These are phyloP conservation scores for Oenanthe javanica DNA, from an alignment of 140 eudicot genomes.

Conservation along the genomic window DNA sequence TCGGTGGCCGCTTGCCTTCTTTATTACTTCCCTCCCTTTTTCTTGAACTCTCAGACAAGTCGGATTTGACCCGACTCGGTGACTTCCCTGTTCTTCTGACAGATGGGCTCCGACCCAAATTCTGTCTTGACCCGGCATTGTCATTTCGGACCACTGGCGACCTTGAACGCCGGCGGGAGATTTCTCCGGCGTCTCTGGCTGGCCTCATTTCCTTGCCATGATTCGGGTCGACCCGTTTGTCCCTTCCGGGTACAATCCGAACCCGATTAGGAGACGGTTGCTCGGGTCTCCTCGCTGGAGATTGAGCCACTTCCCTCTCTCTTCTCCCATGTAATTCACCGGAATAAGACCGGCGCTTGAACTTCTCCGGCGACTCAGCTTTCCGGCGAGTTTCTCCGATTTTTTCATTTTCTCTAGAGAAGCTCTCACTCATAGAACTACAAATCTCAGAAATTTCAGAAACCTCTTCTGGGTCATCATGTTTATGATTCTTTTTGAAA, in stretches of 20 bases:
- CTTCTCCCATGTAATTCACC: slow-evolving; percentile 21
- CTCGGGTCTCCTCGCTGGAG: slow-evolving; percentile 40
- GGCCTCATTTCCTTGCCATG: slow-evolving; percentile 18
- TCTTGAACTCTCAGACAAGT: slow-evolving; percentile 30
- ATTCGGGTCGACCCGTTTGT: slow-evolving; percentile 20
- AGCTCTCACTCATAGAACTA: slow-evolving; percentile 42
- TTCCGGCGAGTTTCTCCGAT: slow-evolving; percentile 21
- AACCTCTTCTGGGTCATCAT: slow-evolving; percentile 14
- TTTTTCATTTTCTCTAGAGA: slow-evolving; percentile 24
- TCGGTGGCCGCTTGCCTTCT: slow-evolving; percentile 23
- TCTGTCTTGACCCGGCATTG: slow-evolving; percentile 18
- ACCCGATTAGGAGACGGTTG: slow-evolving; percentile 44
- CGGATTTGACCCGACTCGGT: slow-evolving; percentile 57
- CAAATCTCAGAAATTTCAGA: slow-evolving; percentile 52
- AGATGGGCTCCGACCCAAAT: slow-evolving; percentile 42
- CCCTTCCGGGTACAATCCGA: slow-evolving; percentile 22
- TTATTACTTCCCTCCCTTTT: slow-evolving; percentile 25
- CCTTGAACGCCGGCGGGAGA: slow-evolving; percentile 50
- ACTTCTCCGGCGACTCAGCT: slow-evolving; percentile 35
- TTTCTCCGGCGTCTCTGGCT: slow-evolving; percentile 24
- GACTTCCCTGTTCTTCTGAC: slow-evolving; percentile 54
- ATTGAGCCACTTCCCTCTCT: slow-evolving; percentile 25
- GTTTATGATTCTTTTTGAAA: slow-evolving; percentile 4
- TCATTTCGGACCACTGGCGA: slow-evolving; percentile 41
- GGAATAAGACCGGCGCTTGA: slow-evolving; percentile 24